Evolutionary conservation across 73 alveolate genomes (phyloP).

Genomic region (Paraurostyla sp.): DNA sequence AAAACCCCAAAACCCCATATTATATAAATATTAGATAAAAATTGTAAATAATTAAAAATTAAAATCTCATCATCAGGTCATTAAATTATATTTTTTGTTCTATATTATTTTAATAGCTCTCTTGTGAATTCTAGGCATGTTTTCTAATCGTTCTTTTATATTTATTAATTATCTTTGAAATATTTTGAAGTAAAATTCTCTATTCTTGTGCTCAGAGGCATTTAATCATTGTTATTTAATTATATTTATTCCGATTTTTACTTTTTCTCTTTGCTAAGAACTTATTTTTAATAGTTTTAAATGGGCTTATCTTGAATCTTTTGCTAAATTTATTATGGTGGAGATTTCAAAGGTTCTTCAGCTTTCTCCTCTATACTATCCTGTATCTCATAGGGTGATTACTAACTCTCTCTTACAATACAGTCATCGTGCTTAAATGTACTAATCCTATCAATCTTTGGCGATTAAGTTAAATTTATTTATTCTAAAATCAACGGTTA

Average conservation of each 20-base stretch:
- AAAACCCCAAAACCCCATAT: no score
- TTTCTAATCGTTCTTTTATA: neutral
- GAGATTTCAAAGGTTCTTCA: neutral
- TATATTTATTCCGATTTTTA: no score
- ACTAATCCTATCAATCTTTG: neutral
- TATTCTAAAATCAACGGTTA: no score
- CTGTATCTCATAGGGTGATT: slow-evolving; percentile 1
- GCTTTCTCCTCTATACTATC: neutral
- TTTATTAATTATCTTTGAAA: neutral
- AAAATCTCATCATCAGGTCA: no score
- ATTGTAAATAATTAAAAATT: no score
- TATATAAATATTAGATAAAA: no score
- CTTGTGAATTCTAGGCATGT: neutral
- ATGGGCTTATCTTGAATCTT: neutral
- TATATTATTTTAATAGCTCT: neutral
- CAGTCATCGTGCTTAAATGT: neutral
- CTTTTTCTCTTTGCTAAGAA: neutral
- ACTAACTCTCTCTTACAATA: neutral
- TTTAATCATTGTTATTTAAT: neutral
- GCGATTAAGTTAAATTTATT: no score
- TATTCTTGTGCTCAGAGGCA: neutral
- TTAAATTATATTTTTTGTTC: slow-evolving; percentile 1
- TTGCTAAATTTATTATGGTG: no score
- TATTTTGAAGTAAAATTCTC: neutral
- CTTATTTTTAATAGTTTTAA: neutral